phyloP scores from a whole-genome alignment of 2,329 filamentous ascomycete genomes.

The Talaromyces sp. region DNA sequence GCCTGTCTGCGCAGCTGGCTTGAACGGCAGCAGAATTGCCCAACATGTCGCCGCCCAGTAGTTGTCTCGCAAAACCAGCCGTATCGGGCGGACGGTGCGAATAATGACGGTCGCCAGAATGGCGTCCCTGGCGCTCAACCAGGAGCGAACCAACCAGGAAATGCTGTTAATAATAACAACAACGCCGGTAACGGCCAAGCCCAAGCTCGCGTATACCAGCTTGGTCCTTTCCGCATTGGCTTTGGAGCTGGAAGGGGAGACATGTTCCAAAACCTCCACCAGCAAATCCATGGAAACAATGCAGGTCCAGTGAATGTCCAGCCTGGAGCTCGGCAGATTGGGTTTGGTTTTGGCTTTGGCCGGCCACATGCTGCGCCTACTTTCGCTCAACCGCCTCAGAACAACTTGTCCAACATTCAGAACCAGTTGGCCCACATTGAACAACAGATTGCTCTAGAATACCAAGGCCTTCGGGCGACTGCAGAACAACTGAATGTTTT shows the following conservation, averaged over 20 bases:
- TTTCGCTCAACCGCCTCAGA: slow-evolving; percentile 15
- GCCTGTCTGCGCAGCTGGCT: slow-evolving; percentile 95
- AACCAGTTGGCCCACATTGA: slow-evolving; percentile 63
- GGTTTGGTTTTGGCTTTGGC: slow-evolving; percentile 32
- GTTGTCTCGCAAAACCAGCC: slow-evolving; percentile 43
- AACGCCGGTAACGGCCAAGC: slow-evolving; percentile 34
- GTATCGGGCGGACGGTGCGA: slow-evolving; percentile 25
- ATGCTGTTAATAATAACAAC: slow-evolving; percentile 24
- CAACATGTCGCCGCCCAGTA: slow-evolving; percentile 84
- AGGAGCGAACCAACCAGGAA: slow-evolving; percentile 35
- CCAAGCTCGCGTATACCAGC: slow-evolving; percentile 61
- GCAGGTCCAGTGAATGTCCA: slow-evolving; percentile 27
- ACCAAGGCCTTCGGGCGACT: slow-evolving; percentile 57
- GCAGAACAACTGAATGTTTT: slow-evolving; percentile 66
- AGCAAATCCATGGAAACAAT: slow-evolving; percentile 53
- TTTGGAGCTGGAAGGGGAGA: slow-evolving; percentile 61
- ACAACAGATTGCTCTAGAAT: slow-evolving; percentile 64
- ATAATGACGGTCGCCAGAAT: slow-evolving; percentile 22
- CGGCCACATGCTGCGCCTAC: slow-evolving; percentile 22
- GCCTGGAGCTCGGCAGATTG: slow-evolving; percentile 33
- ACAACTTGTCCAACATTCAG: slow-evolving; percentile 41
- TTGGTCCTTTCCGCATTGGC: slow-evolving; percentile 70
- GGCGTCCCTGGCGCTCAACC: slow-evolving; percentile 21
- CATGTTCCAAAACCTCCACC: slow-evolving; percentile 60
- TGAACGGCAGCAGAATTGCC: slow-evolving; percentile 94